Base-by-base conservation (phyloP, 768 basidiomycete species). In the Neoboletus subvelutipes region DNA sequence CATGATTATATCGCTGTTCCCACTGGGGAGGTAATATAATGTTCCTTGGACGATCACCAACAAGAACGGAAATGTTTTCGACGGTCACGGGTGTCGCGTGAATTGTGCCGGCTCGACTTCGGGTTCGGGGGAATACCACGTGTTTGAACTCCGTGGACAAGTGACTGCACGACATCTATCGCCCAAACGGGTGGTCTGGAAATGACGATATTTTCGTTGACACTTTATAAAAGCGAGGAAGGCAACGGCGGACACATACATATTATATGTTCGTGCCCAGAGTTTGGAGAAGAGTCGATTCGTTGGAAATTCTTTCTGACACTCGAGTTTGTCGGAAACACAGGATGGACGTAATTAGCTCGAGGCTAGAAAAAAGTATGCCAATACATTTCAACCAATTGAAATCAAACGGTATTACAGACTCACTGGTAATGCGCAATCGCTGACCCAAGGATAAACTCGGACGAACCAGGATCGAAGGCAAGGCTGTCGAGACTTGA, bases 21-120 rank as follows among this genome's bases (percentile, higher is more conserved):
- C 31, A 26, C 22, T 7, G 34, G 12, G 29, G 36, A 34, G 39
- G 57, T 34, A 20, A 45, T 40, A 18, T 31, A 29, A 29, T 34
- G 40, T 50, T 41, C 31, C n/a, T 26, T 45, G 37, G 50, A 45
- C 45, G 39, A 45, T 62, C 50, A 37, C 59, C 34, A 11, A 24
- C 40, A 28, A 36, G 39, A 47, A 41, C 22, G 31, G 24, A 43
- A 45, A 52, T 17, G 42, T 43, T 62, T 52, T 37, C 17, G 34
- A 36, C 22, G 20, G 50, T 26, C 45, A 54, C 41, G 40, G 15
- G 24, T 37, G 24, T 13, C 40, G 50, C 12, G 18, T n/a, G 13
- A 22, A 18, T 10, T 28, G 17, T 37, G 11, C 29, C 17, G 10
- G 18, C 5, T 46, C 20, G 26, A 28, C 24, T 9, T 39, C 5